Conservation (phyloP, 768 basidiomycete genomes). For the Lentinula aciculospora region DNA sequence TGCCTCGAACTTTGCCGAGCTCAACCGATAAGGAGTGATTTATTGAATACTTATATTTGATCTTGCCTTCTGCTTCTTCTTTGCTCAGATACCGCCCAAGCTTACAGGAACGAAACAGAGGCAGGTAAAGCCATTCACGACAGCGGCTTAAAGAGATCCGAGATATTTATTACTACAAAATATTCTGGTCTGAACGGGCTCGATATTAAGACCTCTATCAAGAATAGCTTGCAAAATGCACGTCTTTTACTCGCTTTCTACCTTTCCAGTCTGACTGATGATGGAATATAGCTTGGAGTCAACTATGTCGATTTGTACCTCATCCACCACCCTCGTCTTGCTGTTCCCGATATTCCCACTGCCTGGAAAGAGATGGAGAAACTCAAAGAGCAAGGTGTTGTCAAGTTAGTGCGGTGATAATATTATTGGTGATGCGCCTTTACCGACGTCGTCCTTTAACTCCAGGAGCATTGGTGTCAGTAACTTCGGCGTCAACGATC, state of each 20-base stretch:
- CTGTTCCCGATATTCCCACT: slow-evolving; percentile 27
- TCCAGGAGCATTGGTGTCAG: slow-evolving; percentile 72
- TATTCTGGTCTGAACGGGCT: slow-evolving; percentile 30
- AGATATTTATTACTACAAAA: slow-evolving; percentile 53
- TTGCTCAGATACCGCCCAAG: slow-evolving; percentile 58
- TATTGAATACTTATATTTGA: too few species aligned
- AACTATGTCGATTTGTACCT: slow-evolving; percentile 66
- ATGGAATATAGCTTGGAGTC: slow-evolving; percentile 48
- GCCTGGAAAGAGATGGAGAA: slow-evolving; percentile 56
- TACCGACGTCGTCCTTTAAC: not conserved
- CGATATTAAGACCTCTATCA: slow-evolving; percentile 38
- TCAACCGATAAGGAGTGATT: too few species aligned
- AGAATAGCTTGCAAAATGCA: slow-evolving; percentile 47
- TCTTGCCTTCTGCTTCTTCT: too few species aligned
- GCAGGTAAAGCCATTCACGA: slow-evolving; percentile 36
- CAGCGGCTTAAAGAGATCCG: slow-evolving; percentile 37
- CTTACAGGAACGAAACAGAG: slow-evolving; percentile 28
- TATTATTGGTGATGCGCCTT: not conserved
- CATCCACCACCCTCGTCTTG: slow-evolving; percentile 48
- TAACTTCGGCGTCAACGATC: slow-evolving; percentile 47
- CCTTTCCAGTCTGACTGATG: not conserved
- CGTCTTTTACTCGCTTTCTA: slow-evolving; percentile 13
- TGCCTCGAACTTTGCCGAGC: not conserved
- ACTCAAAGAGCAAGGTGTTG: slow-evolving; percentile 40
- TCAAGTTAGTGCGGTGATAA: slow-evolving; percentile 34